Base-by-base conservation (phyloP, 1,139 yeast genomes). In the Sugiyamaella novakii region DNA sequence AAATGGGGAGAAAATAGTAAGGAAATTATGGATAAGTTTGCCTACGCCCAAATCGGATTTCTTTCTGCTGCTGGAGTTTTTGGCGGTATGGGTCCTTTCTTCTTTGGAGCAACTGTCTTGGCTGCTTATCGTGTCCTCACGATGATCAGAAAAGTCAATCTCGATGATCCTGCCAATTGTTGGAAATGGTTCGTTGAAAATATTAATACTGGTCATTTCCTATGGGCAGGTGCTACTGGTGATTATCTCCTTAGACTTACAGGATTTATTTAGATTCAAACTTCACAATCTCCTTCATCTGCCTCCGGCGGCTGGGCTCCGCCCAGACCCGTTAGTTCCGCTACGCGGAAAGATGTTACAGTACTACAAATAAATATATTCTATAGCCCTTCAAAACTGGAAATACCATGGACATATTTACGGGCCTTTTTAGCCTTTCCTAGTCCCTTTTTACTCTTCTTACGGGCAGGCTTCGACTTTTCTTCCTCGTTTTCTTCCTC, bases 61-160 rank as follows among this genome's bases (percentile, higher is more conserved):
- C 79, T 81, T 54, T 72, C 81, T 1, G 59, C 78, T n/a, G 87
- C 96, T 12, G 98, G 98, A 1, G 63, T 78, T n/a, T 72, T 84
- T 68, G 83, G 84, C 47, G 83, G 89, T 6, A 80, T 87, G 81
- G 96, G 97, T 0, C 95, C 96, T 0, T 89, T 92, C 1, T 92
- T 86, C 66, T 63, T 60, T 47, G 68, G 81, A 8, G 84, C 87
- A 5, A 79, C 85, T 18, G 78, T 80, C 1, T 71, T 78, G 59
- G 92, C 91, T 22, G 81, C 87, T 44, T 79, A 77, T 54, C 77
- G 96, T 57, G 67, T 91, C 30, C 77, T 79, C 59, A 69, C 69
- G 41, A 85, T 84, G 84, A 82, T 89, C 55, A 72, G 70, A 49
- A 75, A 72, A 15, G 97, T 91, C 6, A 79, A 92, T 63, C 75